phyloP scores from a whole-genome alignment of 2,329 filamentous ascomycete genomes.

The Ceratocystis ficicola region DNA sequence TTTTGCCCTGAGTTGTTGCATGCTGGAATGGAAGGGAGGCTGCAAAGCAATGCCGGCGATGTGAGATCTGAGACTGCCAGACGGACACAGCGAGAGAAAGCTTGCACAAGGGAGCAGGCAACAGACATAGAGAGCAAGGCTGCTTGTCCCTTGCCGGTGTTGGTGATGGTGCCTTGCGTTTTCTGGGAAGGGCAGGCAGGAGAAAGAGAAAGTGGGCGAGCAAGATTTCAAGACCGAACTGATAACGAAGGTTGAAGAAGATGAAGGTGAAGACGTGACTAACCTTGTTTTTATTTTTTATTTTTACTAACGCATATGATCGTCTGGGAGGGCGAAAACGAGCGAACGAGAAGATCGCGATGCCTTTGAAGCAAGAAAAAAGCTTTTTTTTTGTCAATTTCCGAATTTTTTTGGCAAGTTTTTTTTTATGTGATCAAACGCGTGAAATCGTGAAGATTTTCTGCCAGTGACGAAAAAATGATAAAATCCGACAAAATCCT shows the following conservation, averaged over 20 bases:
- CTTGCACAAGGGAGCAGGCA: too few species aligned
- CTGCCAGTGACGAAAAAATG: neutral
- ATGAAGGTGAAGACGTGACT: neutral
- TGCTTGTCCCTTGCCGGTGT: too few species aligned
- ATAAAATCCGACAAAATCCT: neutral
- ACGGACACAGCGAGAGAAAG: too few species aligned
- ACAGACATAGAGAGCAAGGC: too few species aligned
- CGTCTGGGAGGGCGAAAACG: neutral
- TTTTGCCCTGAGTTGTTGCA: too few species aligned
- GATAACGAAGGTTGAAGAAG: neutral
- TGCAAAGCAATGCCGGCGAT: neutral
- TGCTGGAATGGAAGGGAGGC: slow-evolving; percentile 15
- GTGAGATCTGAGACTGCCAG: neutral
- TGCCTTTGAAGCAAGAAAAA: neutral
- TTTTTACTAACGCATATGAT: neutral
- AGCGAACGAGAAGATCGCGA: neutral
- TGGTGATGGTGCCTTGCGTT: neutral
- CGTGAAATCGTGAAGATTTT: neutral
- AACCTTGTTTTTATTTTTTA: neutral
- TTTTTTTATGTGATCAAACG: neutral
- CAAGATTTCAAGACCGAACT: too few species aligned
- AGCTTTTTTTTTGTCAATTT: neutral
- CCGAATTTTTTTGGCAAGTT: slow-evolving; percentile 5
- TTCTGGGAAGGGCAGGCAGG: neutral
- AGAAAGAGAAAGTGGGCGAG: neutral